phyloP scores from a whole-genome alignment of 352 stramenopile species.

The Peronosclerospora sorghi region DNA sequence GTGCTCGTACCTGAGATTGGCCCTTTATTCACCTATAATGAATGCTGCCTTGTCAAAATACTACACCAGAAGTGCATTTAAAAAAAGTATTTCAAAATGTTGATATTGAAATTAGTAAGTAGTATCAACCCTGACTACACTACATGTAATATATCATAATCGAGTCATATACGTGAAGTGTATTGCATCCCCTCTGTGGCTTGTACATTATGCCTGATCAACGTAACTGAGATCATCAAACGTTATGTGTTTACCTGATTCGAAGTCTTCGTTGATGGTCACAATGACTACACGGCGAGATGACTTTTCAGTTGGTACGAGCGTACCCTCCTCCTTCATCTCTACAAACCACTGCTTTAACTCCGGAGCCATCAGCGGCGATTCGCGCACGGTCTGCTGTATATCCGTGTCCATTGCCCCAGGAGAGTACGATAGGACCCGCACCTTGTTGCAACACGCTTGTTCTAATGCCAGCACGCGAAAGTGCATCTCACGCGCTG shows the following conservation, averaged over 20 bases:
- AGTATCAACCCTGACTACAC: too few species aligned
- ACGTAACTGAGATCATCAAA: constrained; percentile 45
- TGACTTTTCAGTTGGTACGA: constrained; percentile 39
- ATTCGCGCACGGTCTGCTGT: constrained; percentile 45
- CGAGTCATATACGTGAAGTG: too few species aligned
- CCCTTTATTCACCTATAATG: too few species aligned
- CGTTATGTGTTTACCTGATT: constrained; percentile 57
- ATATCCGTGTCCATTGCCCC: constrained; percentile 82
- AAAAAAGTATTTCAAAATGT: too few species aligned
- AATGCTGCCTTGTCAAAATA: too few species aligned
- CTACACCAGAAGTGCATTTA: too few species aligned
- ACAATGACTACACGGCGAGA: constrained; percentile 46
- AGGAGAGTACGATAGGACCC: constrained; percentile 71
- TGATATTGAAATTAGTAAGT: too few species aligned
- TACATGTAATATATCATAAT: too few species aligned
- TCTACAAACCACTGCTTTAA: constrained; percentile 31
- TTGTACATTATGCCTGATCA: constrained; percentile 1
- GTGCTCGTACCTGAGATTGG: too few species aligned
- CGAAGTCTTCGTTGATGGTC: constrained; percentile 33
- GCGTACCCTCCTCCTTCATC: constrained; percentile 40
- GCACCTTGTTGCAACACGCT: constrained; percentile 15
- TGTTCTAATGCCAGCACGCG: constrained; percentile 51
- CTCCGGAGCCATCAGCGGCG: constrained; percentile 17
- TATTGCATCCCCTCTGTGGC: too few species aligned
- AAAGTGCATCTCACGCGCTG: constrained; percentile 77